Conservation (phyloP, 225 moss, liverwort and hornwort genomes). For the Neckera pumila region DNA sequence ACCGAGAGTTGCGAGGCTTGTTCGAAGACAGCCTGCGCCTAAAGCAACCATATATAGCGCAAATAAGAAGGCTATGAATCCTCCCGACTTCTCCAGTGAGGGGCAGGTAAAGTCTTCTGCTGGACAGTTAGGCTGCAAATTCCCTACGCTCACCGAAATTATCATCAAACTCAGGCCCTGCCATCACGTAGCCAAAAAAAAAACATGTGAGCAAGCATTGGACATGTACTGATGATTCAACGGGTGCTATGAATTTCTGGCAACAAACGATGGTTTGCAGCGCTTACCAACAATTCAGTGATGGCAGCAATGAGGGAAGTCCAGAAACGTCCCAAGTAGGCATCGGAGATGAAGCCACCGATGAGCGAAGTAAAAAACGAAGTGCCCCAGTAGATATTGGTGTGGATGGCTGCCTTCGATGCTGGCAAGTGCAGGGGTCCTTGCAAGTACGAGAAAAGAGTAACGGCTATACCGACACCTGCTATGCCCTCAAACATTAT, state of each 20-base stretch:
- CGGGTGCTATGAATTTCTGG: background rate
- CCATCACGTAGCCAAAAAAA: background rate
- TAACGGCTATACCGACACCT: slow-evolving; percentile 51
- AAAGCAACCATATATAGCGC: slow-evolving; percentile 55
- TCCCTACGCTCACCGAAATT: slow-evolving; percentile 12
- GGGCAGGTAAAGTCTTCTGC: slow-evolving; percentile 13
- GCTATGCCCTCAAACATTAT: slow-evolving; percentile 39
- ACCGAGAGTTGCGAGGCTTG: slow-evolving; percentile 49
- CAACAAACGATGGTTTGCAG: background rate
- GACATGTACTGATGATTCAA: background rate
- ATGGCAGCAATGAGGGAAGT: slow-evolving; percentile 35
- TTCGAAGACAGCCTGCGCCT: slow-evolving; percentile 55
- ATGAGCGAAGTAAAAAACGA: slow-evolving; percentile 51
- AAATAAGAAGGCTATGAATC: slow-evolving; percentile 9
- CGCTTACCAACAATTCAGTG: slow-evolving; percentile 20
- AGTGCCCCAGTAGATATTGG: slow-evolving; percentile 50
- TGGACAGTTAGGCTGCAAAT: slow-evolving; percentile 23
- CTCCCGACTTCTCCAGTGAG: slow-evolving; percentile 2
- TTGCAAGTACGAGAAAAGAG: slow-evolving; percentile 44
- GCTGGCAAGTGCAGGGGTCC: slow-evolving; percentile 42
- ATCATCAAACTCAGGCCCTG: slow-evolving; percentile 44
- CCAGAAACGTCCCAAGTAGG: slow-evolving; percentile 65
- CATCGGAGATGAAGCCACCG: slow-evolving; percentile 64
- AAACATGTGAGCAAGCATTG: background rate
- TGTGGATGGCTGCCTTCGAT: slow-evolving; percentile 36